Evolutionary conservation across 495 filamentous ascomycete species (phyloP), one percentile per base, ranked within the genome.

Genomic region (Xylaria longipes): DNA sequence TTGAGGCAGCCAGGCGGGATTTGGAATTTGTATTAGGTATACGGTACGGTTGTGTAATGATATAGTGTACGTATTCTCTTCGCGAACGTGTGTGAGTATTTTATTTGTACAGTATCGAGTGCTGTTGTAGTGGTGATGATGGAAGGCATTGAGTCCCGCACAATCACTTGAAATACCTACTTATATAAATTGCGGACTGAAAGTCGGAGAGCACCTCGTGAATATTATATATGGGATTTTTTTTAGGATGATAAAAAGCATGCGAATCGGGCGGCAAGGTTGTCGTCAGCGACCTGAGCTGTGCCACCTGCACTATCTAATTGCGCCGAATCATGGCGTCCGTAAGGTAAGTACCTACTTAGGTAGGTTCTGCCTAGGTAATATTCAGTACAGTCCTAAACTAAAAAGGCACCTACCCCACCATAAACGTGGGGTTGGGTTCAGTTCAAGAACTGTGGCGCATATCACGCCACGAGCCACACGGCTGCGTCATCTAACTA

Each of bases 191-290:
- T 5, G 0, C 3, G 14, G 62, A 65, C 1, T 31, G 33, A 14
- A 31, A 37, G 17, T 66, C 46, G n/a, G 43, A 33, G 45, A 52
- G 31, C 25, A 22, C 1, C 63, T 27, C 43, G 12, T 56, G 27
- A 56, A 56, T 5, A 37, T n/a, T n/a, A 60, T n/a, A 60, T 60
- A 60, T 60, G 33, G 60, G 60, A 27, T 63, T 39, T 17, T 29
- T 1, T 9, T 50, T 15, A 2, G n/a, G 3, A 5, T 12, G 63
- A 67, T 35, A 67, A n/a, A 50, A 29, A 27, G 52, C 31, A 69
- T 39, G 65, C 31, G 65, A 52, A 35, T 29, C 66, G 66, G 27
- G 66, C 66, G 66, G 54, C 66, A 61, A 69, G 25, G 66, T 69
- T 60, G 66, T 69, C 66, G 66, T 69, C 66, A 69, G 66, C 52